phyloP scores from a whole-genome alignment of 768 basidiomycete species.

The Podaxis pistillaris region DNA sequence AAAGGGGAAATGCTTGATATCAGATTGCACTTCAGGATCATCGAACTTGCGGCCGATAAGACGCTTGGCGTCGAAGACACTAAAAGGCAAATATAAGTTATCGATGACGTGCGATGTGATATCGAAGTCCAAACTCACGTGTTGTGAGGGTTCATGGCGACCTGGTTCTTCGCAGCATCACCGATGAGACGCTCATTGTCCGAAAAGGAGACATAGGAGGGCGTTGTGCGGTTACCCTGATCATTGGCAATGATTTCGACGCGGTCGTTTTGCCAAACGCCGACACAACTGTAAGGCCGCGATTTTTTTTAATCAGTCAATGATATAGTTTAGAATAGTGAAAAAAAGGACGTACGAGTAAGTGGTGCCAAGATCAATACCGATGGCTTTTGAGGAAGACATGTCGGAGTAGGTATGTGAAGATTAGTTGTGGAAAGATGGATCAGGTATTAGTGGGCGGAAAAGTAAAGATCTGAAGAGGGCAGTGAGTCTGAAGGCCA shows the following conservation, averaged over 20 bases:
- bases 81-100: conserved; percentile 26
- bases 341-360: conserved; percentile 65
- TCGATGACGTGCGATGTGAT: conserved; percentile 3
- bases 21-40: conserved; percentile 80
- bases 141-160: conserved; percentile 97
- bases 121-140: conserved; percentile 44
- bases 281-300: conserved; percentile 73
- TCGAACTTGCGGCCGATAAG: conserved; percentile 92
- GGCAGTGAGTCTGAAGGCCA: conserved; percentile 17
- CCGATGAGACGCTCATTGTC: conserved; percentile 96
- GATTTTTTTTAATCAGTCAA: neutral
- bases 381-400: conserved; percentile 77
- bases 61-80: conserved; percentile 98
- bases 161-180: conserved; percentile 98
- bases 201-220: conserved; percentile 94
- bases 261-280: conserved; percentile 99
- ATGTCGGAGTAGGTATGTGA: conserved; percentile 27
- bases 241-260: conserved; percentile 98
- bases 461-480: conserved; percentile 21
- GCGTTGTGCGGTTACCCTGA: conserved; percentile 93
- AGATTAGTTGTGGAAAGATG: conserved; percentile 15
- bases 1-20: conserved; percentile 94
- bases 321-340: conserved; percentile 2
- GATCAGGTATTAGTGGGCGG: conserved; percentile 19
- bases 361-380: conserved; percentile 91